These are phyloP conservation scores for Backusella tuberculispora DNA, from an alignment of 192 early-diverging fungal species.

Conservation along the genomic window DNA sequence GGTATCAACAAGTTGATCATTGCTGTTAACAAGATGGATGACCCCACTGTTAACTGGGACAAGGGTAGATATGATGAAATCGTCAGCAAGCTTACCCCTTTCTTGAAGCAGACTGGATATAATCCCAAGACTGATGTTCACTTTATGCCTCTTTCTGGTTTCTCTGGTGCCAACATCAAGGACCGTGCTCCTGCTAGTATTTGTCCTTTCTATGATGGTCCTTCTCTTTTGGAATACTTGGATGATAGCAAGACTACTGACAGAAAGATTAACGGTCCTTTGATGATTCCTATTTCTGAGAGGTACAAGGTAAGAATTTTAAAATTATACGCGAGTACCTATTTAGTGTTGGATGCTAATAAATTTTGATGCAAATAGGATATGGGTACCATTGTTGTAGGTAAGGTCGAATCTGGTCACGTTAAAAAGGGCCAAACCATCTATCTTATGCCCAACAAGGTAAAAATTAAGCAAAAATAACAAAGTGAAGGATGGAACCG, in stretches of 20 bases:
- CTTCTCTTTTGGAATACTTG: constrained; percentile 85
- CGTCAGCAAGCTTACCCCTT: constrained; percentile 82
- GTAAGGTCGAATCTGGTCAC: constrained; percentile 95
- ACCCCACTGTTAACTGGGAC: constrained; percentile 92
- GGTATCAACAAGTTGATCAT: constrained; percentile 93
- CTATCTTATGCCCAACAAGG: constrained; percentile 94
- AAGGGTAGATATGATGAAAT: constrained; percentile 94
- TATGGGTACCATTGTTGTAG: constrained; percentile 95
- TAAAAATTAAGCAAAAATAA: constrained; percentile 30
- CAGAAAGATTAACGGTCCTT: constrained; percentile 84
- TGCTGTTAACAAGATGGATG: constrained; percentile 99
- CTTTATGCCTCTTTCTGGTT: constrained; percentile 95
- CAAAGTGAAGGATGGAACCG: neutral
- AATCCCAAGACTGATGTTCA: constrained; percentile 85
- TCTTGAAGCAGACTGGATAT: constrained; percentile 90
- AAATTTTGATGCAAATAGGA: constrained; percentile 54
- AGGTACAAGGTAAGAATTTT: constrained; percentile 74
- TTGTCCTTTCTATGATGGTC: constrained; percentile 84
- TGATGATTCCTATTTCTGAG: constrained; percentile 94
- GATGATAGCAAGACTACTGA: constrained; percentile 83
- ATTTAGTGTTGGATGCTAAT: neutral
- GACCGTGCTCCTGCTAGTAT: constrained; percentile 56
- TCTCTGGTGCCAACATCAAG: constrained; percentile 96
- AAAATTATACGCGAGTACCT: too few relatives aligned
- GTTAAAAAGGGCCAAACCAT: constrained; percentile 87